These are phyloP conservation scores for Neonectria magnoliae DNA, from an alignment of 2,329 filamentous ascomycete genomes.

Conservation along the genomic window DNA sequence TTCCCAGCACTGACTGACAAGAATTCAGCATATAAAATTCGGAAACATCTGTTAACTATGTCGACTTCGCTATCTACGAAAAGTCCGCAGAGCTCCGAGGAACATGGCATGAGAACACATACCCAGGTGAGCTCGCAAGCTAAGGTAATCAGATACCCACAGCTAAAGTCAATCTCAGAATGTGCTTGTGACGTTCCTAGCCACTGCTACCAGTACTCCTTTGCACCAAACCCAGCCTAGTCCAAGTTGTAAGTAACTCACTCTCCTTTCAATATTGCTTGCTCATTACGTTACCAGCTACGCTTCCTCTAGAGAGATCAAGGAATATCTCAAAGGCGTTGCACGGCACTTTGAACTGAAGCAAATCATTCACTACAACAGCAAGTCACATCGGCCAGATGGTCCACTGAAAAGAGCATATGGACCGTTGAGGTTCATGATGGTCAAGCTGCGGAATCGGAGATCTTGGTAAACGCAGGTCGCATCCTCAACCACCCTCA, in stretches of 20 bases:
- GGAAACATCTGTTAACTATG: conserved; percentile 28
- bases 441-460: conserved; percentile 12
- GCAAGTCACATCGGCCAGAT: conserved; percentile 41
- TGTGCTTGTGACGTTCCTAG: conserved; percentile 56
- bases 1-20: neutral
- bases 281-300: conserved; percentile 37
- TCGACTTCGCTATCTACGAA: conserved; percentile 50
- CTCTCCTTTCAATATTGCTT: too few relatives aligned
- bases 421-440: conserved; percentile 46
- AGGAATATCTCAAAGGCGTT: conserved; percentile 52
- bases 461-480: conserved; percentile 34
- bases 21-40: conserved; percentile 33
- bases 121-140: conserved; percentile 26
- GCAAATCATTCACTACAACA: conserved; percentile 41
- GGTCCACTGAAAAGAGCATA: conserved; percentile 46
- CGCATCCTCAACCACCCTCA: conserved; percentile 49
- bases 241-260: conserved; percentile 42
- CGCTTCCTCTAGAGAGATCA: conserved; percentile 51
- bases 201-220: conserved; percentile 55
- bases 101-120: conserved; percentile 56
- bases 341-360: conserved; percentile 47
- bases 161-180: conserved; percentile 24
- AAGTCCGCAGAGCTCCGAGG: conserved; percentile 56
- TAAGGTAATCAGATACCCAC: neutral
- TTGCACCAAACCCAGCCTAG: conserved; percentile 54